Evolutionary conservation across 129 eudicot genomes (phyloP).

Genomic region (Artemisia annua): DNA sequence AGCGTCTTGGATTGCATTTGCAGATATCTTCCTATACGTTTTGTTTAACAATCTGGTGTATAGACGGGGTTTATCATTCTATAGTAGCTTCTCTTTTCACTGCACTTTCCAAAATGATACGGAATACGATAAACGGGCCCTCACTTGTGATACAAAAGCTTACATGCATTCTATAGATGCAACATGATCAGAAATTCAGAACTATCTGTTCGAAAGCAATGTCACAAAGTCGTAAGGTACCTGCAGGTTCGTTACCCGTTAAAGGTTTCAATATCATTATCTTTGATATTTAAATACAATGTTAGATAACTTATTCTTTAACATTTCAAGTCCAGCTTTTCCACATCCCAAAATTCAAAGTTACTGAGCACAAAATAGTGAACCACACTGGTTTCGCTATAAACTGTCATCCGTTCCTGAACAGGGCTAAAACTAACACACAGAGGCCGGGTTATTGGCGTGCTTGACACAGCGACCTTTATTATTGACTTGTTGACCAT

Average conservation of each 20-base stretch:
- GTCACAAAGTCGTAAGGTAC: too few relatives aligned
- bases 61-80: too few relatives aligned
- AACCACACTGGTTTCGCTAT: slow-evolving; percentile 8
- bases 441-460: slow-evolving; percentile 8
- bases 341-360: slow-evolving; percentile 8
- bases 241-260: neutral
- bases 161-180: too few relatives aligned
- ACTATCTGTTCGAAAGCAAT: too few relatives aligned
- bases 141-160: too few relatives aligned
- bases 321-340: slow-evolving; percentile 13
- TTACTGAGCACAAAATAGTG: neutral
- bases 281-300: neutral
- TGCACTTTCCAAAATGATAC: too few relatives aligned
- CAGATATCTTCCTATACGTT: too few relatives aligned
- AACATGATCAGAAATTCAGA: too few relatives aligned
- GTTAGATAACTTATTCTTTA: neutral
- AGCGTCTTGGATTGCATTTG: too few relatives aligned
- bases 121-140: too few relatives aligned
- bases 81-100: too few relatives aligned
- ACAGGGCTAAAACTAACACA: slow-evolving; percentile 21
- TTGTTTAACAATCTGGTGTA: too few relatives aligned
- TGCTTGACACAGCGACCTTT: neutral
- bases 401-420: neutral
- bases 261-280: neutral
- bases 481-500: slow-evolving; percentile 19